Evolutionary conservation across 306 rosid species (phyloP), one percentile per base, ranked within the genome.

Genomic region (Abrus precatorius): DNA sequence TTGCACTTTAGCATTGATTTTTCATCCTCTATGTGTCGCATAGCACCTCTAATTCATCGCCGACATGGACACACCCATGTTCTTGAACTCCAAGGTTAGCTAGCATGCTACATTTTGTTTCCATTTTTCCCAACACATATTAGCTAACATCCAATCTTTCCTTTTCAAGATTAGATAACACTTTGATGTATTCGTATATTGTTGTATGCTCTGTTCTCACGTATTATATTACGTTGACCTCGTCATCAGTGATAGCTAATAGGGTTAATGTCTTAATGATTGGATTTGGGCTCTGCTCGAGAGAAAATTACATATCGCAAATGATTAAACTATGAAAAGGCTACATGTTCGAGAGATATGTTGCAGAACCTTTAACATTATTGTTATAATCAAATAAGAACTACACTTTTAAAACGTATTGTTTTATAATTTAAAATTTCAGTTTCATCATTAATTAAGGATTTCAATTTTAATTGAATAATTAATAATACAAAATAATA

Each of bases 1-100:
- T 63, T 36, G 47, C 30, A 63, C 47, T 63, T 36, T 13, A 36
- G 69, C 47, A 63, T 63, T 64, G 32, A 2, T 64, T 64, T 60
- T 64, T 40, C 32, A 64, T 64, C 70, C 49, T 33, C 14, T n/a
- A 7, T 28, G 54, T 67, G 72, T 67, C 20, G 14, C 54, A 27
- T 67, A 43, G 38, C 72, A 69, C 27, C 36, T 66, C 41, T 45
- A 29, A 29, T 69, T 29, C 11, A 69, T 69, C 2, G 5, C 14
- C 72, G 0, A 28, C 27, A 45, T 5, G 28, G 1, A 29, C 4
- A 20, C 34, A 3, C 38, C 72, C 54, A 43, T 67, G 5, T 28
- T 60, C 12, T 30, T 60, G n/a, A 20, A 28, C 27, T 67, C 20
- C 40, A 67, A 27, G 54, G 38, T 67, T 45, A 67, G 54, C 29